phyloP scores from a whole-genome alignment of 2,329 filamentous ascomycete genomes.

The Aureobasidium melanogenum region DNA sequence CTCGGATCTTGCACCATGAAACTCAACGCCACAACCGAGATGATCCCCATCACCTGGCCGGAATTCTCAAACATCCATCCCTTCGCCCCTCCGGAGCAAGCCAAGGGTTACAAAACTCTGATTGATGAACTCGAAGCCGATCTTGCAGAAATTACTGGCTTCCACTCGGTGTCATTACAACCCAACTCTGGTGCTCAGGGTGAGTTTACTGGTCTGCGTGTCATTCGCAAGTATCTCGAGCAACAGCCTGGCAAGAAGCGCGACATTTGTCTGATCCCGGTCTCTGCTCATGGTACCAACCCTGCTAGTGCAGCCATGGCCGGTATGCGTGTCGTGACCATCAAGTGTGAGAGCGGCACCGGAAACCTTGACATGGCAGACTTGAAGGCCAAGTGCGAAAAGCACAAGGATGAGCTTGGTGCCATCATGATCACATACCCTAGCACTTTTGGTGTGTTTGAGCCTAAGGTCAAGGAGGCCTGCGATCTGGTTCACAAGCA shows the following conservation, averaged over 20 bases:
- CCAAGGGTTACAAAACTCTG: constrained; percentile 60
- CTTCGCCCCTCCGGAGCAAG: constrained; percentile 56
- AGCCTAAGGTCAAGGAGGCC: constrained; percentile 77
- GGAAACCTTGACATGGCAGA: constrained; percentile 86
- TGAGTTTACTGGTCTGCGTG: constrained; percentile 82
- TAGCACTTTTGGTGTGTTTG: constrained; percentile 89
- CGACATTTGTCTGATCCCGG: constrained; percentile 88
- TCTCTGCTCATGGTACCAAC: constrained; percentile 93
- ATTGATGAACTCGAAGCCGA: constrained; percentile 66
- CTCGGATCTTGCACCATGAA: constrained; percentile 98
- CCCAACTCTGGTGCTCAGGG: constrained; percentile 95
- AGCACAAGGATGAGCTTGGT: constrained; percentile 74
- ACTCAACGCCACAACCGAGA: constrained; percentile 86
- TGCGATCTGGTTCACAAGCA: constrained; percentile 78
- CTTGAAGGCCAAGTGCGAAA: constrained; percentile 78
- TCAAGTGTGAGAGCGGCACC: constrained; percentile 81
- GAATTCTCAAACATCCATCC: constrained; percentile 76
- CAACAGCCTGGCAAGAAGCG: constrained; percentile 58
- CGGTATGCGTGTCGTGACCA: constrained; percentile 83
- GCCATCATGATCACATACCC: constrained; percentile 98
- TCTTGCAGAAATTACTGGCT: constrained; percentile 75
- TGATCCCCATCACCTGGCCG: constrained; percentile 74
- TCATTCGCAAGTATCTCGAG: constrained; percentile 79
- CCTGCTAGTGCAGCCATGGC: constrained; percentile 93
- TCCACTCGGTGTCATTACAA: constrained; percentile 81